Base-by-base conservation (phyloP, 495 filamentous ascomycete genomes). In the Talaromyces trachyspermus region DNA sequence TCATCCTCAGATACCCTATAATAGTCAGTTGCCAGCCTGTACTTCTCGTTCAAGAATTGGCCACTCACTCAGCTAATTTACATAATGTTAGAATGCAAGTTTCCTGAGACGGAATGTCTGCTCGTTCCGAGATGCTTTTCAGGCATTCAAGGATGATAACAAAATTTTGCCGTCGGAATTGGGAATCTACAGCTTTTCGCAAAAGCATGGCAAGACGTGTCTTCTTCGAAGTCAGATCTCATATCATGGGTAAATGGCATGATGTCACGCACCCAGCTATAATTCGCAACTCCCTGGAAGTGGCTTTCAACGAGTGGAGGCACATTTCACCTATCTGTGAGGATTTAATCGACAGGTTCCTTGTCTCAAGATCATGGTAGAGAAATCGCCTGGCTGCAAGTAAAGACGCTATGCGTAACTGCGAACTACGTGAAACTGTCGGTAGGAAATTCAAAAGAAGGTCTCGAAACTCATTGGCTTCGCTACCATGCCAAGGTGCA, bases 1-100 rank as follows among this genome's bases (percentile, higher is more conserved):
- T 89, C 81, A 51, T 89, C 86, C 19, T 71, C 69, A 22, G 78
- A 83, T 35, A 79, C 61, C 43, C 80, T 84, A 43, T 10, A 11
- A 35, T 23, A 22, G 7, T 37, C 3, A 17, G 30, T 35, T 15
- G 23, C 17, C 19, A 24, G 8, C 8, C 7, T 23, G 29, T 1
- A 15, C 9, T 22, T 10, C 15, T 36, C 18, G 23, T 9, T 4
- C 5, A 20, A n/a, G 23, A 30, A 47, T 29, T 26, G 12, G 25
- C 2, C 25, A 53, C 61, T 53, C 70, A 83, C 75, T 73, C 76
- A 52, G 84, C 89, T 43, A 95, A 75, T 54, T 86, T 83, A 33
- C 84, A 86, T 72, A 89, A 85, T 14, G 88, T 86, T 52, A 92
- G 61, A 32, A 98, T 81, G 50, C 85, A 85, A 12, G 88, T 88